phyloP scores from a whole-genome alignment of 495 filamentous ascomycete species.

The Aspergillus carlsbadensis region DNA sequence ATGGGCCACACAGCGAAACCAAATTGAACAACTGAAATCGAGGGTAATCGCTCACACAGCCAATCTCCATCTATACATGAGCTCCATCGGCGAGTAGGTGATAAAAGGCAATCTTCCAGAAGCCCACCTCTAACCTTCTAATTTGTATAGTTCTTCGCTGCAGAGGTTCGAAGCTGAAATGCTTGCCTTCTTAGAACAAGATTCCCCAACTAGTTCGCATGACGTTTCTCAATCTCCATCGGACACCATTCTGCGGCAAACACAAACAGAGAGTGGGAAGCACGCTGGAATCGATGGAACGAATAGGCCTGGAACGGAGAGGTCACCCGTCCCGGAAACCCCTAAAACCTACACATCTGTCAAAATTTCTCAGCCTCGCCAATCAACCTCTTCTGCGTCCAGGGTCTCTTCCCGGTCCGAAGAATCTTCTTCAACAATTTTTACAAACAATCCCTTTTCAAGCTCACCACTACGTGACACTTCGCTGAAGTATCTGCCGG shows the following conservation, averaged over 20 bases:
- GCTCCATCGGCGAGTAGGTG: slow-evolving; percentile 36
- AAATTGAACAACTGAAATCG: slow-evolving; percentile 35
- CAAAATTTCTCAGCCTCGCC: neutral
- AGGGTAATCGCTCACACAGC: slow-evolving; percentile 37
- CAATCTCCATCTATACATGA: slow-evolving; percentile 38
- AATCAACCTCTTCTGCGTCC: slow-evolving; percentile 24
- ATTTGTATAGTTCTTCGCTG: slow-evolving; percentile 26
- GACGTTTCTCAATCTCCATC: neutral
- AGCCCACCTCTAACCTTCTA: slow-evolving; percentile 11
- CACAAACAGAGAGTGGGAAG: neutral
- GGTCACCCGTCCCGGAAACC: neutral
- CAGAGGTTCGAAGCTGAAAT: slow-evolving; percentile 28
- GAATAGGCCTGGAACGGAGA: slow-evolving; percentile 1
- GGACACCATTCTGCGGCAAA: neutral
- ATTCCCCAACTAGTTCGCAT: slow-evolving; percentile 9
- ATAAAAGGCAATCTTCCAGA: neutral
- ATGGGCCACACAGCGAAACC: slow-evolving; percentile 32
- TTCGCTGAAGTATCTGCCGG: neutral
- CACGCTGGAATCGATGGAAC: neutral
- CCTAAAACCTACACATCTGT: neutral
- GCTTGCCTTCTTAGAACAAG: slow-evolving; percentile 25
- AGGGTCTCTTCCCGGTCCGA: slow-evolving; percentile 20
- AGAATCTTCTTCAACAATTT: slow-evolving; percentile 9
- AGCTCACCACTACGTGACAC: neutral
- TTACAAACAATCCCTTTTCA: slow-evolving; percentile 6